phyloP scores from a whole-genome alignment of 306 rosid species.

The Dryas octopetala region DNA sequence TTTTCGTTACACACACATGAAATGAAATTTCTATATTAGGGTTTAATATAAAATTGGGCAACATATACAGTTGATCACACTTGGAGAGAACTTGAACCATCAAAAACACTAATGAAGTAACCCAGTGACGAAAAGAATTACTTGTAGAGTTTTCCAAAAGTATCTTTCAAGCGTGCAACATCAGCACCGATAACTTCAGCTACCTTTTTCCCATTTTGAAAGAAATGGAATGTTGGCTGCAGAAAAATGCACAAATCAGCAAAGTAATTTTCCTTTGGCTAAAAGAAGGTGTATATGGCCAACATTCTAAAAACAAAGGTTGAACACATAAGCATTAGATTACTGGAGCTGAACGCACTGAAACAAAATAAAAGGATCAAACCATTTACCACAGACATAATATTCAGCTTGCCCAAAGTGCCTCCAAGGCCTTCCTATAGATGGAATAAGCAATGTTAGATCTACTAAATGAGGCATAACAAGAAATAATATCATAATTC shows the following conservation, averaged over 20 bases:
- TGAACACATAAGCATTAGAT: not conserved
- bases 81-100: not conserved
- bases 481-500: constrained; percentile 13
- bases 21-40: not conserved
- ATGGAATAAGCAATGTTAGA: constrained; percentile 14
- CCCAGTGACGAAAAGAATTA: constrained; percentile 27
- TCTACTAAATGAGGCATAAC: constrained; percentile 17
- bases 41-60: not conserved
- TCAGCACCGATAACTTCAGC: constrained; percentile 77
- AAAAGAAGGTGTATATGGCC: not conserved
- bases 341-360: not conserved
- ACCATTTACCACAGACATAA: constrained; percentile 69
- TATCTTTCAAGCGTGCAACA: constrained; percentile 42
- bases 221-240: constrained; percentile 90
- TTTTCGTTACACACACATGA: not conserved
- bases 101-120: not conserved
- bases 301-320: not conserved
- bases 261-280: not conserved
- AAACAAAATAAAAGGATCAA: constrained; percentile 16
- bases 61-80: not conserved
- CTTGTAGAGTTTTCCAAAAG: constrained; percentile 67
- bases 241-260: constrained; percentile 24
- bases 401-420: constrained; percentile 53
- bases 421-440: constrained; percentile 63
- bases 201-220: constrained; percentile 63